Percentiles rank a stretch among this genome's conserved stretches.
These are phyloP conservation scores for Plasmopara halstedii DNA, from an alignment of 352 stramenopile species.

Conservation along the genomic window DNA sequence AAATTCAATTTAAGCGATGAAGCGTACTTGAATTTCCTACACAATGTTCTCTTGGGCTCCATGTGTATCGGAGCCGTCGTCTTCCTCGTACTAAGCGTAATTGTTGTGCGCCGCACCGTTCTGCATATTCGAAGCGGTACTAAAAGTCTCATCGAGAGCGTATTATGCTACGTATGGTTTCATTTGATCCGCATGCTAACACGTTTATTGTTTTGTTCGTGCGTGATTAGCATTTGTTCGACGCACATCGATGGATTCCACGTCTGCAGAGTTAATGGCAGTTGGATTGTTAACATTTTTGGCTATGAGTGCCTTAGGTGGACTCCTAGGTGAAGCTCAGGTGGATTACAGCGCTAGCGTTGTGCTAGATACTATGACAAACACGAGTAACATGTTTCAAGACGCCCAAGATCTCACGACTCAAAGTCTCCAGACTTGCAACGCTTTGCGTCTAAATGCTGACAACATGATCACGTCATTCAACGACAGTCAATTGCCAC, in stretches of 20 bases:
- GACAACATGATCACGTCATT: slow-evolving; percentile 64
- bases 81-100: slow-evolving; percentile 54
- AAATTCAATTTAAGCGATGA: slow-evolving; percentile 48
- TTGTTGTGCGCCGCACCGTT: slow-evolving; percentile 61
- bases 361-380: slow-evolving; percentile 64
- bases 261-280: slow-evolving; percentile 56
- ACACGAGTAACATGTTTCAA: slow-evolving; percentile 50
- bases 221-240: slow-evolving; percentile 30
- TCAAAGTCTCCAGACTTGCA: slow-evolving; percentile 29
- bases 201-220: not conserved
- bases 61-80: slow-evolving; percentile 51
- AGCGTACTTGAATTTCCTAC: slow-evolving; percentile 52
- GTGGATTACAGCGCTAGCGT: slow-evolving; percentile 79
- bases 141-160: no score
- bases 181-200: slow-evolving; percentile 6
- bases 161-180: no score
- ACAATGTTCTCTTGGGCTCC: slow-evolving; percentile 64
- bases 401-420: slow-evolving; percentile 27
- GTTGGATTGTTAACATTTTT: slow-evolving; percentile 67
- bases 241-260: slow-evolving; percentile 35
- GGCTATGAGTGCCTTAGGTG: slow-evolving; percentile 59
- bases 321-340: slow-evolving; percentile 66
- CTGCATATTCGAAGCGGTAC: slow-evolving; percentile 64
- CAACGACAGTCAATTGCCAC: slow-evolving; percentile 58
- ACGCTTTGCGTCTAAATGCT: slow-evolving; percentile 32